Base-by-base conservation (phyloP, 163 green algal genomes). In the Volvox carteri region DNA sequence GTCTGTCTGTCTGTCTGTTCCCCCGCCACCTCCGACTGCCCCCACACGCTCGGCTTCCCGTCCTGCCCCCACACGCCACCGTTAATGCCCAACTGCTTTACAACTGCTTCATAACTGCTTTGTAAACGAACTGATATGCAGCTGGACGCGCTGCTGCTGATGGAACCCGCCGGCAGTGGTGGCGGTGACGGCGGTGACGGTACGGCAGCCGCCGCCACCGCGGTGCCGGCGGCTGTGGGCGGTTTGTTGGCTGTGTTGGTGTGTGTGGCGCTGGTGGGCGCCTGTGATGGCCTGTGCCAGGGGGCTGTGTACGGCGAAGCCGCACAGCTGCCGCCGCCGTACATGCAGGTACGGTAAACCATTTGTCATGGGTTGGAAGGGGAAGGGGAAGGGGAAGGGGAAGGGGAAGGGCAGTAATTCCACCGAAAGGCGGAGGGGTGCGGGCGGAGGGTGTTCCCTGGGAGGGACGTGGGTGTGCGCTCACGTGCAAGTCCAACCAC, bases 271-370 rank as follows among this genome's bases (percentile, higher is more conserved):
- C 41, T 94, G 28, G 90, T 91, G 54, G 96, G 95, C 18, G 58
- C 93, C 5, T 92, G 88, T 11, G 96, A 98, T 86, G 96, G 94
- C 3, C 16, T 96, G 0, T 91, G 88, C 1, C 95, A 98, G 89
- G 96, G 93, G 25, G 95, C 94, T 14, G 90, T 99, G 35, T 99
- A 97, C 90, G 96, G 90, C 2, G 89, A 96, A 33, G 96, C 94
- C 0, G 95, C 93, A 18, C n/a, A 90, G 75, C 87, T 97, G 87
- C 93, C 93, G 12, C 88, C 90, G 9, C 75, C 44, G 16, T 98
- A 95, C 93, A 98, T 94, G 11, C 95, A 97, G 39, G 93, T 94
- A 46, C 8, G 48, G n/a, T n/a, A n/a, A n/a, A 54, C 39, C 16
- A 16, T 0, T 33, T 85, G n/a, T 65, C 1, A 23, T 16, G 50